Base-by-base conservation (phyloP, 345 rosid genomes). In the Orychophragmus violaceus region DNA sequence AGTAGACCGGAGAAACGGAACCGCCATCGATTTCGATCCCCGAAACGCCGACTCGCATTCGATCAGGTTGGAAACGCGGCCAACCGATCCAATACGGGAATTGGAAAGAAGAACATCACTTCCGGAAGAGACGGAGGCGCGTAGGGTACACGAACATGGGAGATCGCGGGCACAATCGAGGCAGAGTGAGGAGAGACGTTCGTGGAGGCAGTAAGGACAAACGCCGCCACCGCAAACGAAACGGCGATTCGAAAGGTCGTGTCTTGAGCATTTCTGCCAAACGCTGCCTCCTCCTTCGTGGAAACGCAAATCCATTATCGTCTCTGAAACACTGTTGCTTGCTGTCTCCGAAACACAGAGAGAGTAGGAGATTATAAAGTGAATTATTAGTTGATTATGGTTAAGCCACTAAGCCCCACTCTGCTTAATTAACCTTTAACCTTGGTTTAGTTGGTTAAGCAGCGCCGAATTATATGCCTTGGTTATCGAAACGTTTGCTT, bases 171-270 rank as follows among this genome's bases (percentile, higher is more conserved):
- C 85, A 68, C 97, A 89, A 45, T 93, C 83, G 0, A 96, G 87
- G 37, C 98, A 93, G 63, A 93, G 94, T 19, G 81, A 71, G 24
- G 82, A 63, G 66, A 93, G 94, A 2, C 88, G 84, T 14, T 89
- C 96, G 25, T 80, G 82, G 77, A 93, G 97, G 76, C 98, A 93
- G 19, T 77, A 74, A 45, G 96, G 91, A 69, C 96, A 93, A 65
- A 89, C 82, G 36, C 98, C 98, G 5, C 51, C 70, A 4, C 84
- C 51, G 41, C 33, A 46, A 27, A 36, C 18, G 11, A 46, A 85
- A 66, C 85, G 86, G 12, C 84, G 79, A 59, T 72, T 78, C 7
- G 85, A 78, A 2, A 93, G 87, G 73, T 87, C 44, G 58, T 71
- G 98, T 62, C 58, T 78, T 17, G 66, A 77, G 57, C 98, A 93